Evolutionary conservation across 106 monocot species (phyloP).

Genomic region (Dioscorea dumetorum): DNA sequence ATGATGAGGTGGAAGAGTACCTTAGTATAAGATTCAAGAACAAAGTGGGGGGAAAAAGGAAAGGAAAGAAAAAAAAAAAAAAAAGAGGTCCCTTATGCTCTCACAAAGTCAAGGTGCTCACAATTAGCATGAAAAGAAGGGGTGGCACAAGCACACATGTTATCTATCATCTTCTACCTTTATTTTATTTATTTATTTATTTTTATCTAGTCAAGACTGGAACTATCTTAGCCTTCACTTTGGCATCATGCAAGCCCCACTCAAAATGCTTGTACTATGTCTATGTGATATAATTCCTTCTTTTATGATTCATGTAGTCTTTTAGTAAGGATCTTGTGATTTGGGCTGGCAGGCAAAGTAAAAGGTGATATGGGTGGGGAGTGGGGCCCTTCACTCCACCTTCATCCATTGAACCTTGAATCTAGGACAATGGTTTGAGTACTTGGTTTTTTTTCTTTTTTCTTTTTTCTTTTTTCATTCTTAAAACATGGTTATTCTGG

Average conservation of each 20-base stretch:
- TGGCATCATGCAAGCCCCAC: neutral
- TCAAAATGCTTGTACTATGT: neutral
- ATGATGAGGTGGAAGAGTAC: too few relatives aligned
- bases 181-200: neutral
- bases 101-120: constrained; percentile 7
- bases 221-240: constrained; percentile 1
- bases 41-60: neutral
- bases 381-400: too few relatives aligned
- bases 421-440: too few relatives aligned
- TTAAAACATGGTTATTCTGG: too few relatives aligned
- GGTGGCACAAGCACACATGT: constrained; percentile 7
- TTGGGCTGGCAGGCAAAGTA: neutral
- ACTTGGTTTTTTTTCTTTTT: too few relatives aligned
- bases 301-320: neutral
- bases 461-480: too few relatives aligned
- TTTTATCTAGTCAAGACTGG: neutral
- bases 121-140: neutral
- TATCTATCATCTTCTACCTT: neutral
- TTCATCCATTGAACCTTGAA: too few relatives aligned
- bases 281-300: neutral
- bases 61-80: neutral
- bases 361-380: neutral
- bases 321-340: neutral
- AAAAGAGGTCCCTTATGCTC: neutral
- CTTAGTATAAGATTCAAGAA: too few relatives aligned